Base-by-base conservation (phyloP, 1,284 basidiomycete species). In the Dichomitus squalens region DNA sequence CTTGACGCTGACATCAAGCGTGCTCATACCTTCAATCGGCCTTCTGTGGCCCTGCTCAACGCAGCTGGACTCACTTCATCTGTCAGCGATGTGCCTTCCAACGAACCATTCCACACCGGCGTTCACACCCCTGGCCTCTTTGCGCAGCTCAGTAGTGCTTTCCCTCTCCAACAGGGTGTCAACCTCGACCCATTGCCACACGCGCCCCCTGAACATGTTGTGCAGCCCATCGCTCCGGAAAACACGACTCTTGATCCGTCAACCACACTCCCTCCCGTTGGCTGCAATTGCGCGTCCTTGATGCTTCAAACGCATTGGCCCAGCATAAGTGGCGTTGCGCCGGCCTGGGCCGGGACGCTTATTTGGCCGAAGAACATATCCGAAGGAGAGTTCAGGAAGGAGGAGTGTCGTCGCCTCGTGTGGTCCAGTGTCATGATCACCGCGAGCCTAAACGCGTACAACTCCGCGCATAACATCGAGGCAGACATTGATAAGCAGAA, bases 371-470 rank as follows among this genome's bases (percentile, higher is more conserved):
- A 75, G 21, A 69, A 75, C 27, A 84, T 82, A 80, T 73, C 77
- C 18, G 82, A 83, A 39, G 78, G 73, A 2, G 87, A 91, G 61
- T 81, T 88, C 57, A 74, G 78, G 49, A 86, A 83, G 68, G 89
- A 91, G 66, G 85, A 85, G 53, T 86, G 82, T 62, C 81, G 89
- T 20, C 75, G 88, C 40, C 70, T 90, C 18, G 87, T 84, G 57
- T 91, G 89, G 89, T 86, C 84, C 65, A 72, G 84, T 3, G 76
- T 88, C 69, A 76, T 77, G 57, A 75, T 89, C 20, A 76, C 82
- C 9, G 85, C 87, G n/a, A 86, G 83, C 4, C 80, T 87, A 69
- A 83, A 80, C 25, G 78, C 80, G 7, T 89, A 78, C n/a, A 77
- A 77, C 9, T 80, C 87, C 16, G 69, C 73, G 52, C 72, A 34